Conservation (phyloP, 306 rosid genomes). For the Cucurbita pepo region DNA sequence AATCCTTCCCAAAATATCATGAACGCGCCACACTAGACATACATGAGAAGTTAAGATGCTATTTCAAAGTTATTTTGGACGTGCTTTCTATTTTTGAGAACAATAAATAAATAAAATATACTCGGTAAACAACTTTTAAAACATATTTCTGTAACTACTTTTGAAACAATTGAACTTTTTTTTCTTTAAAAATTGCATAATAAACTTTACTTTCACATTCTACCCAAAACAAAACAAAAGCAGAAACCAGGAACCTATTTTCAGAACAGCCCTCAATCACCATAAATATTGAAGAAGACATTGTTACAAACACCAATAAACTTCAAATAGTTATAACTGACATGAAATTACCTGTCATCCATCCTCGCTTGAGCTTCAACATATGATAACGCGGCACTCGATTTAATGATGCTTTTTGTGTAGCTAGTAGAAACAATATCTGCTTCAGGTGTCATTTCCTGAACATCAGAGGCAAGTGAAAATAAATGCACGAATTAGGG, state of each 20-base stretch:
- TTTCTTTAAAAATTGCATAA: background rate
- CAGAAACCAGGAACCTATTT: background rate
- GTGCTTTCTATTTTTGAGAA: background rate
- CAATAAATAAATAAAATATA: background rate
- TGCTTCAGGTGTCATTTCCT: slow-evolving; percentile 97
- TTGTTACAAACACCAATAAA: background rate
- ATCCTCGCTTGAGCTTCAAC: slow-evolving; percentile 97
- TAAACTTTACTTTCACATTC: background rate
- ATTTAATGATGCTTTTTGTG: slow-evolving; percentile 82
- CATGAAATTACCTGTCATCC: slow-evolving; percentile 70
- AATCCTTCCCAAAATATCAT: background rate
- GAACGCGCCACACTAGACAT: background rate
- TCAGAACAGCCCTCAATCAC: background rate
- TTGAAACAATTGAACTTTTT: background rate
- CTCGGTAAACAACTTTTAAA: background rate
- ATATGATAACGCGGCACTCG: slow-evolving; percentile 81
- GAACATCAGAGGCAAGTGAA: slow-evolving; percentile 16
- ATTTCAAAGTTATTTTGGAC: background rate
- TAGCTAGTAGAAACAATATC: slow-evolving; percentile 61
- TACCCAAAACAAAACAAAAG: background rate
- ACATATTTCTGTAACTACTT: background rate
- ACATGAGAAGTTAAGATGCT: background rate
- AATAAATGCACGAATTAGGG: background rate
- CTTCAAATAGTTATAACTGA: slow-evolving; percentile 9
- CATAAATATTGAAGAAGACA: background rate